Evolutionary conservation across 768 basidiomycete species (phyloP), one percentile per base, ranked within the genome.

Genomic region (Podaxis sp.): DNA sequence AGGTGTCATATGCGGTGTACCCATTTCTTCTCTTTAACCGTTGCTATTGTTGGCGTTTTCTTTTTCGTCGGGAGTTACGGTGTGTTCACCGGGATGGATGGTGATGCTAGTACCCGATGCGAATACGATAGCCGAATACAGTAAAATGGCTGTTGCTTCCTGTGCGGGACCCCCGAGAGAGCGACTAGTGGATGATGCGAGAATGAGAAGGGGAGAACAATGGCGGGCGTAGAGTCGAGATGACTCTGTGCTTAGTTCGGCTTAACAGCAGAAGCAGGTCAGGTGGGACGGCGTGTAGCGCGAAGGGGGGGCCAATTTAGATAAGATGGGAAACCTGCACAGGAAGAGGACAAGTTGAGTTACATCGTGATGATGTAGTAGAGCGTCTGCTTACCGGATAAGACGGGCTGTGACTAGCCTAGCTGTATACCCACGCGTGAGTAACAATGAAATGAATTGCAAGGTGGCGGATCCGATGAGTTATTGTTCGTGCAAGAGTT

Each of bases 1-100:
- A 19, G 66, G 66, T 17, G 64, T 63, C 5, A 17, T 47, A 9
- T 56, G 57, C 15, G 19, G 58, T 62, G 53, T 40, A 13, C 3
- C 17, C 13, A 8, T 24, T 46, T 40, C 36, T 29, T 36, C 7
- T 47, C 25, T 22, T 33, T 36, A 25, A 33, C 12, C 7, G 25
- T 15, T 19, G 19, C 54, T 33, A 24, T 27, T 29, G 33, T 25
- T 24, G 11, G 43, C 37, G 19, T 58, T 49, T 49, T 55, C 27
- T 15, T 43, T 43, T n/a, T 43, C 15, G 41, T 15, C n/a, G 41
- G 41, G 19, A 27, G 9, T 22, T 19, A 11, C 4, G 19, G 22
- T 22, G 47, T n/a, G 47, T 8, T 8, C 9, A 11, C 8, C 15
- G 27, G 53, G n/a, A 36, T 54, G 29, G 27, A 36, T 54, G 22